phyloP scores from a whole-genome alignment of 73 alveolate species.

The Diophrys appendiculata region DNA sequence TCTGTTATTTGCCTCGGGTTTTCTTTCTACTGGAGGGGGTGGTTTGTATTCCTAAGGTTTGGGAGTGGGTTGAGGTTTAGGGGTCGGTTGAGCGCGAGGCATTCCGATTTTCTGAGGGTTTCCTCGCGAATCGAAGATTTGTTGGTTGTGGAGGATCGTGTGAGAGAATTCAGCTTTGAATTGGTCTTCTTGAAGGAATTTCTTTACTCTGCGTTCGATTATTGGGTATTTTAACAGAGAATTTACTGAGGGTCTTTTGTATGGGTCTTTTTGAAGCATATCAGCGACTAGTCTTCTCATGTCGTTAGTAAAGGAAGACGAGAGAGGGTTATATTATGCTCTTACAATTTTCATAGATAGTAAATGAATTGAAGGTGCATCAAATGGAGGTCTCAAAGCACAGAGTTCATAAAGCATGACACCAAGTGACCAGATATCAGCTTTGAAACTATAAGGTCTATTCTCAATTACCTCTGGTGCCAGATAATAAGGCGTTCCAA shows the following conservation, averaged over 20 bases:
- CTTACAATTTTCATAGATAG: constrained; percentile 81
- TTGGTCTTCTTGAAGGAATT: constrained; percentile 50
- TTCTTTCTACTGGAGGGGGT: too few relatives aligned
- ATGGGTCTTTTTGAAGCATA: constrained; percentile 10
- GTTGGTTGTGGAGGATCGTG: constrained; percentile 69
- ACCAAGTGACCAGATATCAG: constrained; percentile 77
- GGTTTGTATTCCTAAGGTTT: too few relatives aligned
- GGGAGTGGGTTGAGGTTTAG: too few relatives aligned
- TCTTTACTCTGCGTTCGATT: constrained; percentile 21
- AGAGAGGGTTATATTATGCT: constrained; percentile 75
- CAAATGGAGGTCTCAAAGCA: constrained; percentile 87
- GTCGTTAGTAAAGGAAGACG: constrained; percentile 59
- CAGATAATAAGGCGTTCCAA: constrained; percentile 78
- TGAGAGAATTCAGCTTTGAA: constrained; percentile 65
- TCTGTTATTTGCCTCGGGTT: too few relatives aligned
- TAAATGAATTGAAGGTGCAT: constrained; percentile 71
- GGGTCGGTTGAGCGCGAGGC: too few relatives aligned
- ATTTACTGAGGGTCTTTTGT: constrained; percentile 23
- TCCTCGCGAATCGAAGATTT: constrained; percentile 15
- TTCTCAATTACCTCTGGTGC: constrained; percentile 76
- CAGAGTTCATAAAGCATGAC: constrained; percentile 82
- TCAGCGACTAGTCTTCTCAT: constrained; percentile 21
- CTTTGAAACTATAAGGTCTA: constrained; percentile 68
- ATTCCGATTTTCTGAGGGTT: not conserved
- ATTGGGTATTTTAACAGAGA: constrained; percentile 14